A percentile compares a stretch with the other conserved stretches of the same genome.
Conservation (phyloP, 2,329 filamentous ascomycete genomes). For the Parascedosporium putredinis region DNA sequence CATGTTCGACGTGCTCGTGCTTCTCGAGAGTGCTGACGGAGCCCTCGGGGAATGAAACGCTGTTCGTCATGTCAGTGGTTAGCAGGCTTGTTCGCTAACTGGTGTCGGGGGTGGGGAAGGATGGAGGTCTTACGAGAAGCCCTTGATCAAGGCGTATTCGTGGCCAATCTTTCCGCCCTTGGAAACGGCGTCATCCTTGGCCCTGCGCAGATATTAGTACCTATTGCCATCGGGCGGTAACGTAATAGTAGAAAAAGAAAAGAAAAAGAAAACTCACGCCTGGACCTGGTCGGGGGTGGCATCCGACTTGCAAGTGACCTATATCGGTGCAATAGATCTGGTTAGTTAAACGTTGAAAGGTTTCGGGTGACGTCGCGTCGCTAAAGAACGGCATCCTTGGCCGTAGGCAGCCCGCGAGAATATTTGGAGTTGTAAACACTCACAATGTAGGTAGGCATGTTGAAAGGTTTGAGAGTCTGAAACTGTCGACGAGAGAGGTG, state of each 20-base stretch:
- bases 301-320: constrained; percentile 74
- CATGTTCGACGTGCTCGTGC: constrained; percentile 60
- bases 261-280: constrained; percentile 36
- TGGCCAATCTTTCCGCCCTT: constrained; percentile 78
- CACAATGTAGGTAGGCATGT: constrained; percentile 49
- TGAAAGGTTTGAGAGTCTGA: constrained; percentile 15
- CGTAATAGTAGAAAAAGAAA: background rate
- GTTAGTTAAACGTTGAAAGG: background rate
- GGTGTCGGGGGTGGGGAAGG: constrained; percentile 13
- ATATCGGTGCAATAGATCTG: background rate
- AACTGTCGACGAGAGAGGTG: background rate
- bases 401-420: no score
- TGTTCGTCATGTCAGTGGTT: constrained; percentile 25
- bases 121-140: constrained; percentile 89
- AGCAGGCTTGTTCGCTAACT: constrained; percentile 1
- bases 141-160: constrained; percentile 82
- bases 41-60: constrained; percentile 63
- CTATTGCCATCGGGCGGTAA: no score
- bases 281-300: constrained; percentile 57
- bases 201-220: constrained; percentile 33
- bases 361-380: no score
- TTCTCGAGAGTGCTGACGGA: constrained; percentile 53
- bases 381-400: no score
- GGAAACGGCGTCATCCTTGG: constrained; percentile 63
- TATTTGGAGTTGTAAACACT: constrained; percentile 14